These are phyloP conservation scores for Arachis hypogaea DNA, from an alignment of 306 rosid genomes.

Conservation along the genomic window DNA sequence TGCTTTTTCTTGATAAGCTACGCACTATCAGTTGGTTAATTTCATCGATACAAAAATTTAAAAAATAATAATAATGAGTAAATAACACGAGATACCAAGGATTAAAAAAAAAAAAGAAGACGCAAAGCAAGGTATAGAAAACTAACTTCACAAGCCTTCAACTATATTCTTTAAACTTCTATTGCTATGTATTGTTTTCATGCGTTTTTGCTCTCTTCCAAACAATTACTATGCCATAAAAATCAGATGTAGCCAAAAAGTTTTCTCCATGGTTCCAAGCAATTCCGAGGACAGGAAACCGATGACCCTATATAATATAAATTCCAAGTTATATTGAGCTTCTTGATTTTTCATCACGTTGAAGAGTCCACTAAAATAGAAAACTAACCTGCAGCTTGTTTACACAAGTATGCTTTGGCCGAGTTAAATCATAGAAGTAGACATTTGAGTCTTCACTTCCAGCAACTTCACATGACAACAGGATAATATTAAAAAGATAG, in stretches of 20 bases:
- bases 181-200: conserved; percentile 43
- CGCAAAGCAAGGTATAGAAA: conserved; percentile 29
- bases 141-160: conserved; percentile 35
- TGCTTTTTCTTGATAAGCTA: conserved; percentile 27
- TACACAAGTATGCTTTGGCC: conserved; percentile 91
- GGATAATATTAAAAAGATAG: conserved; percentile 43
- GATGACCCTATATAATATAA: conserved; percentile 79
- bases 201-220: conserved; percentile 90
- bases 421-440: conserved; percentile 92
- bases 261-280: conserved; percentile 98
- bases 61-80: background rate
- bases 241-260: conserved; percentile 90
- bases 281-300: conserved; percentile 84
- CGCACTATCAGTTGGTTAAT: conserved; percentile 18
- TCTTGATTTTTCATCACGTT: conserved; percentile 10
- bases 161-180: conserved; percentile 24
- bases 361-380: background rate
- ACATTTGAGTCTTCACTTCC: conserved; percentile 99
- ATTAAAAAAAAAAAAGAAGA: conserved; percentile 8
- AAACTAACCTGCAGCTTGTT: conserved; percentile 90
- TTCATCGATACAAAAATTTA: conserved; percentile 27
- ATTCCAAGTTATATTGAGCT: conserved; percentile 35
- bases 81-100: background rate
- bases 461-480: conserved; percentile 60
- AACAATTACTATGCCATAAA: conserved; percentile 86